Percentiles rank a stretch among this genome's conserved stretches.
Conservation (phyloP, 192 early-diverging fungal genomes). For the Coemansia sp. region DNA sequence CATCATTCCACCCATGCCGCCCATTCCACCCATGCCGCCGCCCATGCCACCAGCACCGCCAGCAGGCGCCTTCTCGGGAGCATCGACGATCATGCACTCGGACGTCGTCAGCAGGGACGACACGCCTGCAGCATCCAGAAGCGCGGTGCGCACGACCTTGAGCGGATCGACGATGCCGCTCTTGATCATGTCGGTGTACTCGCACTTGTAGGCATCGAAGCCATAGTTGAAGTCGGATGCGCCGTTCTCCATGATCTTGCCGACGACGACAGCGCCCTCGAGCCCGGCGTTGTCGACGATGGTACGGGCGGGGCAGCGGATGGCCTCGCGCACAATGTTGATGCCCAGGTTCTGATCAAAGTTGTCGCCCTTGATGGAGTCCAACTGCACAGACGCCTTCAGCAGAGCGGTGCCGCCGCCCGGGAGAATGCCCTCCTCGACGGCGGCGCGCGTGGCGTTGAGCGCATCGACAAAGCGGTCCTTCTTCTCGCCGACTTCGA, state of each 20-base stretch:
- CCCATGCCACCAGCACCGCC: conserved; percentile 69
- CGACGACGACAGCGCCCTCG: conserved; percentile 96
- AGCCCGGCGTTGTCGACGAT: conserved; percentile 98
- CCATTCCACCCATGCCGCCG: conserved; percentile 70
- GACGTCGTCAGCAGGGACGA: conserved; percentile 97
- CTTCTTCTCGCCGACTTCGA: conserved; percentile 99
- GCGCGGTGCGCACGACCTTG: conserved; percentile 98
- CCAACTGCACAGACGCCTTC: conserved; percentile 88
- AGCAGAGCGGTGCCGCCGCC: conserved; percentile 97
- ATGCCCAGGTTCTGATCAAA: conserved; percentile 99
- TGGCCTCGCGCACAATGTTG: conserved; percentile 93
- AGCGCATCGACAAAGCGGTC: conserved; percentile 99
- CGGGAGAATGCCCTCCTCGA: conserved; percentile 99
- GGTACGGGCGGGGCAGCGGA: conserved; percentile 89
- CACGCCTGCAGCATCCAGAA: conserved; percentile 96
- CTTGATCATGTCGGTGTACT: conserved; percentile 97
- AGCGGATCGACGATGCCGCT: conserved; percentile 97
- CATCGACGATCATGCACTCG: conserved; percentile 98
- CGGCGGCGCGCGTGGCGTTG: conserved; percentile 98
- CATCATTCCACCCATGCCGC: conserved; percentile 62
- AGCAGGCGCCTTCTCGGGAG: conserved; percentile 72
- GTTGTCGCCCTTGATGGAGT: conserved; percentile 84
- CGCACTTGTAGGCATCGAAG: conserved; percentile 89
- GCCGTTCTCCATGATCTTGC: conserved; percentile 86
- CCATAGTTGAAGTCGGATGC: conserved; percentile 86